phyloP scores from a whole-genome alignment of 1,284 basidiomycete species.

The Vanrija sp. region DNA sequence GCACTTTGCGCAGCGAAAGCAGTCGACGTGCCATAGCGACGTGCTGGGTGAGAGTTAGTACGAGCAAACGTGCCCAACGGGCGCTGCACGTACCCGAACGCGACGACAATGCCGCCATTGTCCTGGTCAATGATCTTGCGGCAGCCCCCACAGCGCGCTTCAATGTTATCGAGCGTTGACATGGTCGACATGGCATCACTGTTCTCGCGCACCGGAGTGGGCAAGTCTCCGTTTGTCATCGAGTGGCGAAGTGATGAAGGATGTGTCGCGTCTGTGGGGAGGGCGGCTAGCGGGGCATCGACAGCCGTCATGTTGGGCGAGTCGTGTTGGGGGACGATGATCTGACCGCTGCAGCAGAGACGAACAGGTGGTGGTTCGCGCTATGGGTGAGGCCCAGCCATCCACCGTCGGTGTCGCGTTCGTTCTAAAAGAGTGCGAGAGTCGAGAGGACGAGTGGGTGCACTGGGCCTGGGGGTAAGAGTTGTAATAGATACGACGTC shows the following conservation, averaged over 20 bases:
- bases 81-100: slow-evolving; percentile 70
- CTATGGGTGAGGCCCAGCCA: too few relatives aligned
- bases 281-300: background rate
- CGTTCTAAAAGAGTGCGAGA: too few relatives aligned
- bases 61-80: background rate
- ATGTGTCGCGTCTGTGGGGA: background rate
- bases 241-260: background rate
- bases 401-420: too few relatives aligned
- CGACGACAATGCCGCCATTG: slow-evolving; percentile 79
- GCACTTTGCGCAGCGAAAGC: slow-evolving; percentile 54
- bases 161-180: slow-evolving; percentile 26
- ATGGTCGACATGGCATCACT: slow-evolving; percentile 9
- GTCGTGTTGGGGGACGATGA: background rate
- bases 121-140: slow-evolving; percentile 75
- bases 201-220: background rate
- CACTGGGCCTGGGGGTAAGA: too few relatives aligned
- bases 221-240: background rate
- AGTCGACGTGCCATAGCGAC: slow-evolving; percentile 50
- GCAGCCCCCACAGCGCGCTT: slow-evolving; percentile 70
- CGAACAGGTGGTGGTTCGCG: too few relatives aligned
- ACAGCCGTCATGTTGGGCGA: slow-evolving; percentile 11
- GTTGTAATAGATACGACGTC: too few relatives aligned
- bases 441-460: too few relatives aligned
- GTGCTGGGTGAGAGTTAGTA: slow-evolving; percentile 27
- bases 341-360: too few relatives aligned